Evolutionary conservation across 768 basidiomycete species (phyloP), one percentile per base, ranked within the genome.

Genomic region (Termitomyces sp.): DNA sequence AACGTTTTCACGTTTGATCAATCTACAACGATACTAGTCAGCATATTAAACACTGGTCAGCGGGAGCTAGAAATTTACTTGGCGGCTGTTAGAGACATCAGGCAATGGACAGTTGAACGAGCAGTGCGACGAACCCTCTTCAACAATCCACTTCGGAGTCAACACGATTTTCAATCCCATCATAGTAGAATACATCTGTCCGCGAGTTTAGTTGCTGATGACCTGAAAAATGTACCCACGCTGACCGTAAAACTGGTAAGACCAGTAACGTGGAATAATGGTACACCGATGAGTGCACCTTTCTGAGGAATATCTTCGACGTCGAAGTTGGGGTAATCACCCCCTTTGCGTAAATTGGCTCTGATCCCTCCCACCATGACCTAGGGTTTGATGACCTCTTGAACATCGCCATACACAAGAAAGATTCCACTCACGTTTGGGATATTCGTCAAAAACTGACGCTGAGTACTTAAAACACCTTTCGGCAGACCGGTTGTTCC

Each of bases 181-280:
- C 69, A 79, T 71, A 16, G 84, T 84, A 15, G 81, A 79, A 70
- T 83, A 74, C 78, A 85, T 81, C 84, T 84, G 38, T 63, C 39
- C 9, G 38, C 32, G 33, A 50, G 51, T 15, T 55, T 11, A 51
- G 38, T 45, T n/a, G 35, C 42, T 32, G 42, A 40, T 13, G 13
- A 33, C 12, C 1, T n/a, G 45, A n/a, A 4, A 35, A n/a, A 57
- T 24, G 20, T 8, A 63, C 20, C 38, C 12, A 58, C 51, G 1
- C 78, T 63, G 70, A 79, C 77, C 60, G 79, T 76, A 66, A 80
- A 79, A 66, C 80, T 84, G 4, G 82, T 84, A 12, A 72, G 77
- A 2, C 84, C 86, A 7, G 84, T 85, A 33, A 87, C 87, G 70
- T 89, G 88, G 72, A 90, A 89, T 18, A 90, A 73, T 3, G 88